Base-by-base conservation (phyloP, 257 asterid genomes). In the Gentiana straminea region DNA sequence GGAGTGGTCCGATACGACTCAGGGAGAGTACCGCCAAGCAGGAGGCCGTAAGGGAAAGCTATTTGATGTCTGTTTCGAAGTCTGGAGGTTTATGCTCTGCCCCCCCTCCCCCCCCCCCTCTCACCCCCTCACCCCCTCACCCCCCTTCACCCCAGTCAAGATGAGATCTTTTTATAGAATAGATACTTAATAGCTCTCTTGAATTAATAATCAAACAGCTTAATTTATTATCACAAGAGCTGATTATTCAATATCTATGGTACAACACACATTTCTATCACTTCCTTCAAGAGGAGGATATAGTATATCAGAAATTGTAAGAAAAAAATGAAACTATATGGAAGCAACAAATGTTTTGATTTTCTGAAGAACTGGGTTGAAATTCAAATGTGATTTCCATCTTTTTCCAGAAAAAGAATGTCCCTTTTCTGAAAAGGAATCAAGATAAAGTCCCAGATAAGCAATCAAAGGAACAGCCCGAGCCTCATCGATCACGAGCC, bases 401-500 rank as follows among this genome's bases (percentile, higher is more conserved):
- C 54, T 63, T 36, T 33, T 57, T 62, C 38, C 63, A 7, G 83
- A 38, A 41, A 55, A 67, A 13, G 59, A 4, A 15, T 60, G 56
- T 41, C 46, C 9, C 2, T 41, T 2, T 41, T 41, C 1, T 41
- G 97, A 79, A 78, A 73, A 74, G 0, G 84, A 73, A 68, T 92
- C 99, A 75, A 78, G 50, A 59, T 71, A 77, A 32, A 92, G 34
- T 49, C 97, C 94, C 46, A 85, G 45, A 66, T 77, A 70, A 8
- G 99, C 74, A 39, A 92, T 59, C 70, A 92, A 63, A 35, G 99
- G 94, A 3, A 70, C 79, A 3, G 73, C 79, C 32, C 94, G 71
- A 35, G 94, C 74, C 60, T 64, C 57, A 35, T 72, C 86, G 5
- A 92, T 65, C n/a, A 80, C 73, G 10, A 88, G 68, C 81, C 86